Evolutionary conservation across 2,329 filamentous ascomycete species (phyloP), one percentile per base, ranked within the genome.

Genomic region (Leptoxyphium fumago): DNA sequence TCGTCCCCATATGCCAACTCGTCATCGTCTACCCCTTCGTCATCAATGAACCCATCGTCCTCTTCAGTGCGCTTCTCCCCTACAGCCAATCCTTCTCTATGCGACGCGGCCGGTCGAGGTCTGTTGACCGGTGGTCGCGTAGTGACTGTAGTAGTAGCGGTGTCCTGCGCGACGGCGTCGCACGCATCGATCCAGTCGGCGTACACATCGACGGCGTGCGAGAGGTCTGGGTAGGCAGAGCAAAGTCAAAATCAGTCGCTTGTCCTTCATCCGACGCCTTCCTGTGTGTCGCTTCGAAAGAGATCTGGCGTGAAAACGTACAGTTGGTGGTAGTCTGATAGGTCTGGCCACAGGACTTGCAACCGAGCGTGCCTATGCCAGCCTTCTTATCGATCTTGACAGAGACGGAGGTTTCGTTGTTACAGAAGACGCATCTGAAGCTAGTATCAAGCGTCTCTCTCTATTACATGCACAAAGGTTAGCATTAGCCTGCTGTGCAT

Each of bases 401-500:
- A 26, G 78, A 75, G 43, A 98, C 84, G 0, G 88, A 85, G 52
- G 86, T 91, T 61, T 96, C 91, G 66, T 96, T 88, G 63, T 95
- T 96, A 73, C 91, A 98, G 68, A 98, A 98, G 39, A 98, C 79
- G 62, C 91, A 98, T 45, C 88, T 85, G 64, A 98, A 98, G n/a
- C 78, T 77, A 2, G 84, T 88, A 2, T 82, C 74, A 14, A 91
- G 73, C 36, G 78, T 75, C 55, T 88, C 83, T 44, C 41, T 67
- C 79, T 82, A 52, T 47, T 38, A 26, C 21, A 26, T 26, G 21
- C n/a, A 2, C 9, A 38, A n/a, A 9, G 57, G 55, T 60, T 50
- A 39, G 18, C 10, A 29, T 40, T n/a, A 13, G 14, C 4, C 13
- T 41, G 6, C 14, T 17, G 14, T 10, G 9, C 11, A 13, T 10